phyloP scores from a whole-genome alignment of 1,139 yeast species.

The Blastobotrys persicus region DNA sequence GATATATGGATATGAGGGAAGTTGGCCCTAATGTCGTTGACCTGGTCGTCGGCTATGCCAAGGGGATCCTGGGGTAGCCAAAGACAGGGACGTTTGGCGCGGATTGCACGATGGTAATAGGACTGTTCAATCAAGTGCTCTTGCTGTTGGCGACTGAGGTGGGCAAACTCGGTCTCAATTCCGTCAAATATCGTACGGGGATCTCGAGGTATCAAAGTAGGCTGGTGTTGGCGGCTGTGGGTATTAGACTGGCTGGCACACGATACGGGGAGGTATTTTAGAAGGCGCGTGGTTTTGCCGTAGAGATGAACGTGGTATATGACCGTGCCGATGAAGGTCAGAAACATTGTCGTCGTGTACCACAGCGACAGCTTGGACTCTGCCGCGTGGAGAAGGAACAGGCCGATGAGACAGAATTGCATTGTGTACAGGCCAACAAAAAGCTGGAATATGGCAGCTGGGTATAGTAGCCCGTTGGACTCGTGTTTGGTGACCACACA shows the following conservation, averaged over 20 bases:
- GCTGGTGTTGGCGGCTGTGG: no score
- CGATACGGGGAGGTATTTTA: conserved; percentile 17
- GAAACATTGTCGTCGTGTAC: conserved; percentile 18
- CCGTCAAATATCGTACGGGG: conserved; percentile 27
- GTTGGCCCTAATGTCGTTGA: conserved; percentile 25
- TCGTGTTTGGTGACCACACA: conserved; percentile 58
- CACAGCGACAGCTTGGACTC: conserved; percentile 38
- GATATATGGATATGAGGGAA: conserved; percentile 31
- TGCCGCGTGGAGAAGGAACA: conserved; percentile 60
- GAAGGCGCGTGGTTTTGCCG: conserved; percentile 15
- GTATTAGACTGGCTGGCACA: background rate
- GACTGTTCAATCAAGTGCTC: conserved; percentile 27
- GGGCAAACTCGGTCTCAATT: conserved; percentile 28
- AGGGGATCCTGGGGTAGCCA: conserved; percentile 37
- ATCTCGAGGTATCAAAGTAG: background rate
- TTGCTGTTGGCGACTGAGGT: conserved; percentile 27
- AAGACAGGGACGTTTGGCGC: conserved; percentile 33
- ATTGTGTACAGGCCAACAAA: conserved; percentile 78
- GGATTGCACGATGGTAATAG: conserved; percentile 33
- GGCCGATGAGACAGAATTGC: conserved; percentile 73
- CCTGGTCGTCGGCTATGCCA: conserved; percentile 36
- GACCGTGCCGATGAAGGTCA: conserved; percentile 15
- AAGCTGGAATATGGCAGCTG: conserved; percentile 69
- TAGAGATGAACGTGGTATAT: conserved; percentile 18
- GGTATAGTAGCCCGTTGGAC: conserved; percentile 67